Evolutionary conservation across 2,329 filamentous ascomycete species (phyloP), one percentile per base, ranked within the genome.

Genomic region (Penicillium thymicola): DNA sequence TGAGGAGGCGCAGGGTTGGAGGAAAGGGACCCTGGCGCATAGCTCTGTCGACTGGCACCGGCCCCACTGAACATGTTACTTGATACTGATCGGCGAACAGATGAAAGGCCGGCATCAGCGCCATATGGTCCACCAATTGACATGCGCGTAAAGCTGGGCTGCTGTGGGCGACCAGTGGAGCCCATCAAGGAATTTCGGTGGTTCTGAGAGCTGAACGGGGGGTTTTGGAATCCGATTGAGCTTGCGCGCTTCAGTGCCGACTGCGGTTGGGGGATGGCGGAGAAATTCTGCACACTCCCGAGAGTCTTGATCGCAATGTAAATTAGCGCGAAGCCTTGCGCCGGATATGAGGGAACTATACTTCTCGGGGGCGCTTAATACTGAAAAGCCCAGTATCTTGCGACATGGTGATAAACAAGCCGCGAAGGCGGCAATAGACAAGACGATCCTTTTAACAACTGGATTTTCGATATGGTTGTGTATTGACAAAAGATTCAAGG

Each of bases 201-300:
- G 79, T 96, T 90, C 71, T 88, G 86, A 53, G 82, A 81, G 54
- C 86, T 85, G 68, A 84, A 88, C 44, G 83, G 85, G 56, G 80
- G 79, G 68, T 83, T 82, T 58, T 84, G 82, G 67, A 85, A 81
- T 70, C 85, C 86, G 65, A 86, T 86, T 13, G 91, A 92, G 70
- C 87, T 94, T 30, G 90, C 89, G 73, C 94, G 90, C 80, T 99
- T 99, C 83, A 99, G 88, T 40, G 92, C 90, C 40, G 93, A 97
- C 28, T 89, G 84, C 9, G 94, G 93, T 77, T 96, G 91, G 21
- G 94, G 94, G 61, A 99, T 90, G 23, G 86, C 85, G 21, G 89
- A 89, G 74, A 92, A 93, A 73, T 87, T 85, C 72, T 86, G 93
- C 70, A 96, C 86, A 64, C 87, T 87, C 63, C 89, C 92, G 58